Evolutionary conservation across 2,329 filamentous ascomycete genomes (phyloP), one percentile per base, ranked within the genome.

Genomic region (Volutella citrinella): DNA sequence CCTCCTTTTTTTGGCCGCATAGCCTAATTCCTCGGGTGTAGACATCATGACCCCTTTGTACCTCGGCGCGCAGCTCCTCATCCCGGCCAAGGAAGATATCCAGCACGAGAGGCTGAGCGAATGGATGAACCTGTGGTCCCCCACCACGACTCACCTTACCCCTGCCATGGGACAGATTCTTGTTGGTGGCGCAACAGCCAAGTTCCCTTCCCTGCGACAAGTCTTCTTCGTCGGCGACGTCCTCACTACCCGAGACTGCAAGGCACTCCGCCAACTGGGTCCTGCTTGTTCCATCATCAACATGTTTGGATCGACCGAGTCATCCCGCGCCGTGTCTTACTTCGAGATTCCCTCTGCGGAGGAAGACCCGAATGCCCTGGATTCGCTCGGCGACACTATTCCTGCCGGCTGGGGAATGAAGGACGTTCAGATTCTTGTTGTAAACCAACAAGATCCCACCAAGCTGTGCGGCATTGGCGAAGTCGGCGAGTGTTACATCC

Each of bases 141-240:
- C 85, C 4, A 95, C 82, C 12, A 85, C 89, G 14, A 88, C 84
- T 10, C 93, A 97, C 62, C 66, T 97, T 23, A 98, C 93, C 2
- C 93, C 93, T 9, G 93, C 93, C 37, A 96, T 97, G 90, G 90
- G 90, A 35, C 87, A 96, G 51, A 93, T 97, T 42, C 68, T 97
- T 3, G 82, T 91, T n/a, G 90, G 89, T 26, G 87, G 86, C 47
- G 85, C 88, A 16, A 82, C 69, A 4, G 81, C 87, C 0, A 63
- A 85, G 46, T 94, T 96, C 53, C 84, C 87, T 2, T 71, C 75
- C 10, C 70, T 97, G n/a, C 73, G 83, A 38, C 72, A 80, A 37
- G 88, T 82, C 13, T 91, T 97, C 70, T 97, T 91, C 43, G 91
- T 97, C 2, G 93, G 93, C 19, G 91, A 97, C 55, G 71, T 96